Evolutionary conservation across 768 basidiomycete genomes (phyloP), one percentile per base, ranked within the genome.

Genomic region (Dioszegia hungarica): DNA sequence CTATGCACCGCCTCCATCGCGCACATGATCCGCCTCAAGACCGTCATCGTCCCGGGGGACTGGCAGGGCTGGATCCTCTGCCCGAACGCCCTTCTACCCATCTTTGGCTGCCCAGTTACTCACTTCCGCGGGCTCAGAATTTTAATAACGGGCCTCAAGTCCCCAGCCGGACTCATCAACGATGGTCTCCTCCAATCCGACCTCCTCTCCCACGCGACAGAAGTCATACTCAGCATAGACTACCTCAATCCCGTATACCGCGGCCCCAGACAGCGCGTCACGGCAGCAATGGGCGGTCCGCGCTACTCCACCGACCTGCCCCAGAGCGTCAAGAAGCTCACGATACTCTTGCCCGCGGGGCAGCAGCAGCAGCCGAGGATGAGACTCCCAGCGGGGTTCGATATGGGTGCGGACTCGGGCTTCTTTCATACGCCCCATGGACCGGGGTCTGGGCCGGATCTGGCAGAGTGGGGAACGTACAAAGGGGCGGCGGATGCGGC

Each of bases 21-120:
- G 2, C 3, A 27, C 8, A 51, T 51, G 49, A 10, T 5, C 5
- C 19, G 34, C 10, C 22, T 51, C 10, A 17, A 28, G 20, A 51
- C 24, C 4, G 49, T 51, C 3, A 24, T 51, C 24, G 49, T 51
- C 5, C 49, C 49, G 3, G 49, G 36, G 3, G 49, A 51, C n/a
- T 51, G 49, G 49, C 34, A 38, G 15, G 49, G 49, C 19, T 51
- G 49, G 49, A 38, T 51, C 1, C 17, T 51, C 3, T 28, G 22
- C 25, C 49, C 49, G 6, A 51, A 37, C 5, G 5, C 20, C 5
- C 11, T 24, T 27, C 19, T 6, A 24, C 49, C 49, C 36, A 27
- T 51, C 12, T 51, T 51, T 28, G 49, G 3, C 15, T 15, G 11
- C 33, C 34, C 22, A n/a, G 34, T 9, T 51, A 10, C 10, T n/a